These are phyloP conservation scores for Colletotrichum siamense DNA, from an alignment of 2,329 filamentous ascomycete species.

Conservation along the genomic window DNA sequence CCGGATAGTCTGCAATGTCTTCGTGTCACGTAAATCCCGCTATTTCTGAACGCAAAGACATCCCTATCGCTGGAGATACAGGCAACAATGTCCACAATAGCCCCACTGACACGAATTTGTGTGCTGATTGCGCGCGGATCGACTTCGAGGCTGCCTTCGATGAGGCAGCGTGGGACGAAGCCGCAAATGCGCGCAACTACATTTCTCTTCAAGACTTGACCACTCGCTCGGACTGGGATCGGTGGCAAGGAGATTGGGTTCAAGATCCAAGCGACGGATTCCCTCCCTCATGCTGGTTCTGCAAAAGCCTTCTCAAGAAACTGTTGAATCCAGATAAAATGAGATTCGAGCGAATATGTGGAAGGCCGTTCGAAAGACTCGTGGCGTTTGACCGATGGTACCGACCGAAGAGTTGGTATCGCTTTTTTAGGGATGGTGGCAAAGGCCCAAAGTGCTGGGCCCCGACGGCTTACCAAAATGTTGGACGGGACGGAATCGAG, in stretches of 20 bases:
- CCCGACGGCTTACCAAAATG: not conserved
- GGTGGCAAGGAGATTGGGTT: not conserved
- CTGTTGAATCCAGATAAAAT: not conserved
- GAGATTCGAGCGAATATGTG: not conserved
- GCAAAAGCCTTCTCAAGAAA: not conserved
- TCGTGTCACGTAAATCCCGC: not conserved
- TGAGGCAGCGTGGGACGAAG: not conserved
- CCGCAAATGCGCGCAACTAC: not conserved
- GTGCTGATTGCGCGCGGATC: not conserved
- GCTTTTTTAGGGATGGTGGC: not conserved
- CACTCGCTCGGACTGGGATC: not conserved
- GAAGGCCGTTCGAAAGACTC: not conserved
- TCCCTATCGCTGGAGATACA: not conserved
- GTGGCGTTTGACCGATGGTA: not conserved
- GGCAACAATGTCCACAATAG: not conserved
- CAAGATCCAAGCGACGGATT: not conserved
- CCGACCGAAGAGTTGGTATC: not conserved
- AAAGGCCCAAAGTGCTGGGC: not conserved
- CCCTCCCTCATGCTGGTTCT: not conserved
- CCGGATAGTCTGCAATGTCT: not conserved
- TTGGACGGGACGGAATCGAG: not conserved
- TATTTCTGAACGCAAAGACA: not conserved
- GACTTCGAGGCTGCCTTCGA: not conserved
- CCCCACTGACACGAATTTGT: not conserved
- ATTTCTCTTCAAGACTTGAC: not conserved